Conservation (phyloP, 1,139 yeast species). For the Yarrowia galli region DNA sequence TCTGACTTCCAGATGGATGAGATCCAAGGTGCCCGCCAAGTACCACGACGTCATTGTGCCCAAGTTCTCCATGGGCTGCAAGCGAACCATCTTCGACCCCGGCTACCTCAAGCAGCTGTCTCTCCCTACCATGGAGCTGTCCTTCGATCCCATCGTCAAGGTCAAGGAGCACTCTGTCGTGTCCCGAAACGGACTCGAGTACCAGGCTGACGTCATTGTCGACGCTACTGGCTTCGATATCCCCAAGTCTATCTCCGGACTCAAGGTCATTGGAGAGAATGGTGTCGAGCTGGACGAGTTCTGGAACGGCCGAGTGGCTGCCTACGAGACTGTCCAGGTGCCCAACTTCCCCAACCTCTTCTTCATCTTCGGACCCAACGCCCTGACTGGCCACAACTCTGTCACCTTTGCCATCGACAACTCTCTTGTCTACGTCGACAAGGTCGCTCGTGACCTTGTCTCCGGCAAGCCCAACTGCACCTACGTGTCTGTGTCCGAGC, state of each 20-base stretch:
- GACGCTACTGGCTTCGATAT: constrained; percentile 48
- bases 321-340: constrained; percentile 41
- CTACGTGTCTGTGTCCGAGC: constrained; percentile 39
- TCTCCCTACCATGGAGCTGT: constrained; percentile 45
- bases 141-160: constrained; percentile 45
- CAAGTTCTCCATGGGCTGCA: constrained; percentile 47
- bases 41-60: constrained; percentile 42
- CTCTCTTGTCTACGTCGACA: constrained; percentile 39
- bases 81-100: constrained; percentile 48
- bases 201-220: constrained; percentile 47
- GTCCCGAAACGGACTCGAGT: constrained; percentile 44
- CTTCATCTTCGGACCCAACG: constrained; percentile 41
- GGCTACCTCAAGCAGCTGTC: constrained; percentile 45
- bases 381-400: constrained; percentile 42
- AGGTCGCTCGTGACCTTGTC: constrained; percentile 39
- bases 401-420: constrained; percentile 42
- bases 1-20: constrained; percentile 3
- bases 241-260: constrained; percentile 39
- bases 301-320: constrained; percentile 38
- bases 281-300: constrained; percentile 36
- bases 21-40: constrained; percentile 41
- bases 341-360: constrained; percentile 42
- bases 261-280: constrained; percentile 40
- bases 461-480: constrained; percentile 29
- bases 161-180: constrained; percentile 45